These are phyloP conservation scores for Hippophae gyantsensis DNA, from an alignment of 306 rosid genomes.

Conservation along the genomic window DNA sequence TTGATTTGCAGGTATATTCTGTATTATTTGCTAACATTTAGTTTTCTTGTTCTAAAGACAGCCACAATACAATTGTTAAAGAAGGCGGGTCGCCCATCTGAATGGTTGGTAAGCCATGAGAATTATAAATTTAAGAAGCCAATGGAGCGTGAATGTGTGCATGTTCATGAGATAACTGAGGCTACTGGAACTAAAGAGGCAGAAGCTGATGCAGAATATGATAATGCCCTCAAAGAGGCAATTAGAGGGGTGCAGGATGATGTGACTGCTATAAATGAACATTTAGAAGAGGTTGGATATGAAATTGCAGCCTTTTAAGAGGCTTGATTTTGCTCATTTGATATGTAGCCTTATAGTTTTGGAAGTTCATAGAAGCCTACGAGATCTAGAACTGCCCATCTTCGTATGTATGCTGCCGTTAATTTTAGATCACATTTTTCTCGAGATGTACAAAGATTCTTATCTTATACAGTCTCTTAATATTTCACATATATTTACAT, in stretches of 20 bases:
- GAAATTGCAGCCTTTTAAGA: slow-evolving; percentile 82
- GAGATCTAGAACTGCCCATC: too few relatives aligned
- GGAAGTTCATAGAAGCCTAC: too few relatives aligned
- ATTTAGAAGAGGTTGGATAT: slow-evolving; percentile 85
- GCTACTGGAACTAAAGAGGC: slow-evolving; percentile 88
- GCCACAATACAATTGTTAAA: slow-evolving; percentile 72
- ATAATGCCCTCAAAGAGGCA: slow-evolving; percentile 81
- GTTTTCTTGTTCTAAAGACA: slow-evolving; percentile 40
- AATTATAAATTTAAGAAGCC: slow-evolving; percentile 62
- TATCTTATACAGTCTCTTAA: too few relatives aligned
- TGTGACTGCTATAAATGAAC: slow-evolving; percentile 71
- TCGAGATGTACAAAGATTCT: too few relatives aligned
- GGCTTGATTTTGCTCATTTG: slow-evolving; percentile 17
- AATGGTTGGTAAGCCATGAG: slow-evolving; percentile 70
- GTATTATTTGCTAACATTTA: slow-evolving; percentile 1
- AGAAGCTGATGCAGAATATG: slow-evolving; percentile 78
- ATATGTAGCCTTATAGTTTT: too few relatives aligned
- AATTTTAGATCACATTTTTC: too few relatives aligned
- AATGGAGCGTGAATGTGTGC: slow-evolving; percentile 61
- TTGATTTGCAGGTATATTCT: neutral
- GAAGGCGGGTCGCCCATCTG: slow-evolving; percentile 81
- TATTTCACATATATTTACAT: too few relatives aligned
- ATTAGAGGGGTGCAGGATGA: slow-evolving; percentile 82
- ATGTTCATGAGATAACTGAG: slow-evolving; percentile 73
- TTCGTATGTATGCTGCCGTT: too few relatives aligned